Base-by-base conservation (phyloP, 345 rosid genomes). In the Boechera divaricarpa region DNA sequence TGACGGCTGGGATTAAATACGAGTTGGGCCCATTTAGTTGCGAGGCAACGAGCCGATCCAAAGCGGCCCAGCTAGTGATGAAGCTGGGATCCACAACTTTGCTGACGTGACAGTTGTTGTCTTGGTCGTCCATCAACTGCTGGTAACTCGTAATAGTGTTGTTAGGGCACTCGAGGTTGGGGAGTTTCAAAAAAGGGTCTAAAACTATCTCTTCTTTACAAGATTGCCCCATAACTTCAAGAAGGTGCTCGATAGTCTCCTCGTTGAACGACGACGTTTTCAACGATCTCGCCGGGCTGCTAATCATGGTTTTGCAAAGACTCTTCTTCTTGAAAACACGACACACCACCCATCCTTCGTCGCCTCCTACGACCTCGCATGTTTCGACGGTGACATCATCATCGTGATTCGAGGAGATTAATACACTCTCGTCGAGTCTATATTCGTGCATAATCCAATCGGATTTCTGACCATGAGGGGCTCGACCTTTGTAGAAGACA, bases 401-500 rank as follows among this genome's bases (percentile, higher is more conserved):
- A 21, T 76, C 29, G 35, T 21, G 55, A 21, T 61, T 44, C 7
- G 51, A 53, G 18, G 69, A 69, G 29, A 4, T 1, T 69, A 58
- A 8, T 61, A 69, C 38, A 51, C 75, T 74, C 45, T 90, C 90
- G 33, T 90, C 92, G 11, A 90, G 86, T 63, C 96, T 79, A 67
- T 87, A 90, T 64, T 90, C 96, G 42, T 90, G 96, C 92, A 90
- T 88, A 76, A 90, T 90, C 96, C 96, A 90, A 70, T 88, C 92
- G 7, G 92, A 90, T 63, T 90, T 88, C 41, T 82, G 87, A 41
- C 96, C 96, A 42, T 86, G 96, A 12, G 96, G 96, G 44, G 96
- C 96, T 68, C 96, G 82, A 26, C 96, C 96, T 81, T 84, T 85
- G 78, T 90, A 90, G 76, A 90, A 90, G 42, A 90, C 96, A 9